Base-by-base conservation (phyloP, 2,329 filamentous ascomycete species). In the Graphiopsis chlorocephala region DNA sequence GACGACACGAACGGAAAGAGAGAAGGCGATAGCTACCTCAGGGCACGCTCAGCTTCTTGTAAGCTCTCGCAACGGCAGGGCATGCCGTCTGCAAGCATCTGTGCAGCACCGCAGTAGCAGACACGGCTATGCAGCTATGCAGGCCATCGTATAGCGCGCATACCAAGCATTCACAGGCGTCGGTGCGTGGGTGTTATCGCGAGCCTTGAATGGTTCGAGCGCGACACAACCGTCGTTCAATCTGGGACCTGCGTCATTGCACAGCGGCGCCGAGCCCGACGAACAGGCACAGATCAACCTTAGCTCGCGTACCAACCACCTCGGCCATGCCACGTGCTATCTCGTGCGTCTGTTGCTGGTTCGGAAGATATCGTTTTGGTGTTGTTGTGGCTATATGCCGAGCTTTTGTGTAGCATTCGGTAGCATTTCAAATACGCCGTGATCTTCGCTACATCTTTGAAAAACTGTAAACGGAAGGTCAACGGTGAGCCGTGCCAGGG, bases 191-290 rank as follows among this genome's bases (percentile, higher is more conserved):
- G 55, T 48, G 38, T 45, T 50, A 60, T 60, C 42, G 42, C 57
- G 31, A 31, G 17, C 17, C 14, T 33, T 60, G 38, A 31, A 47
- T 60, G 57, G 57, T 48, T 47, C 38, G 57, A 25, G 42, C n/a
- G 12, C 11, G n/a, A 33, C 26, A 31, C 25, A 4, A 28, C 50
- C 17, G 42, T 26, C 14, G 20, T 35, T 60, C 57, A 20, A 23
- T 42, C 57, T 47, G 55, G 57, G 57, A 60, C 57, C 57, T 60
- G 57, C 57, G 45, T 48, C 42, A 33, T 48, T 58, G 55, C 38
- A 12, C 38, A 45, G 38, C 55, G 55, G 11, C 31, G 57, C 57
- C 57, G 57, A 60, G 57, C 42, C 57, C 29, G 50, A 53, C 29
- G 8, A 29, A 53, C 50, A 53, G 50, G 50, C 50, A 53, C 50